Evolutionary conservation across 805 yeast species (phyloP), one percentile per base, ranked within the genome.

Genomic region (Lipomyces anomalus): DNA sequence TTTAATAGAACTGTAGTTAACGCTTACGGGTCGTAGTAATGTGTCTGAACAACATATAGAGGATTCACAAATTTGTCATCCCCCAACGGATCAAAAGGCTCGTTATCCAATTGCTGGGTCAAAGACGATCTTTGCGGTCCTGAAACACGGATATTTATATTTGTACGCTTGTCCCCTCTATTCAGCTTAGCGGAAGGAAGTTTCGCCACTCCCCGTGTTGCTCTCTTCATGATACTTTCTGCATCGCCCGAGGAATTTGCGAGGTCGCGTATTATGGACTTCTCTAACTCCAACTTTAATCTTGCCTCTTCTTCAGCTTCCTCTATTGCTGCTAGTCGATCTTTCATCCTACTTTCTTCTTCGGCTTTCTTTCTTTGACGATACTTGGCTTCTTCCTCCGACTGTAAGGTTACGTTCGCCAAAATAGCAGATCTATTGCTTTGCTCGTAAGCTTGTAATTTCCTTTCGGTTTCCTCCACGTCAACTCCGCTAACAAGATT

Each of bases 81-180:
- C 60, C 82, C 80, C 67, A 90, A 90, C 6, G 97, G 97, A 7
- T 97, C 88, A 63, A 89, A 90, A 16, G 97, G 97, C 4, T 73
- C 68, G 13, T 61, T 55, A 20, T 63, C 67, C 30, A 13, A 9
- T 9, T 9, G 13, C 30, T 9, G 30, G 30, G 9, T 13, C 30
- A 9, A 26, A 13, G 30, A 26, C 11, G n/a, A n/a, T n/a, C n/a
- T n/a, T n/a, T n/a, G n/a, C n/a, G n/a, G n/a, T n/a, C n/a, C n/a
- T n/a, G n/a, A n/a, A n/a, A n/a, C n/a, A n/a, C n/a, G n/a, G n/a
- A n/a, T n/a, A n/a, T n/a, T n/a, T n/a, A n/a, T n/a, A n/a, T n/a
- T n/a, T n/a, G n/a, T n/a, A n/a, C n/a, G n/a, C n/a, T n/a, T n/a
- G n/a, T n/a, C 13, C n/a, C 32, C n/a, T 11, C 11, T n/a, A 11